Percentiles rank a stretch among this genome's conserved stretches.
phyloP scores from a whole-genome alignment of 495 filamentous ascomycete species.

The Hapsidospora chrysogenum region DNA sequence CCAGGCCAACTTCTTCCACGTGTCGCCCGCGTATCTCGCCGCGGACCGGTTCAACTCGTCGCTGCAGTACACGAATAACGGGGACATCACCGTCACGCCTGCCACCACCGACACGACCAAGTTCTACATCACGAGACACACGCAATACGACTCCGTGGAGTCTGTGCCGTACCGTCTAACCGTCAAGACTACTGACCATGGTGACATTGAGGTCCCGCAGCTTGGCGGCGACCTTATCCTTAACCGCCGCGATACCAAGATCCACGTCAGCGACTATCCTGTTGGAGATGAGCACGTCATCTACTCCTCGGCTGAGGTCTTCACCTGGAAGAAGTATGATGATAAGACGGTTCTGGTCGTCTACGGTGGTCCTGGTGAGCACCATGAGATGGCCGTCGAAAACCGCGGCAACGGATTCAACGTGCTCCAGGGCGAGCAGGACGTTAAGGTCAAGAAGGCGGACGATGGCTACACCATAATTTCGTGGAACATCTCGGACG shows the following conservation, averaged over 20 bases:
- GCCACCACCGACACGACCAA: slow-evolving; percentile 26
- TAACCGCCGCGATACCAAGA: slow-evolving; percentile 32
- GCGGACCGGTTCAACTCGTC: slow-evolving; percentile 24
- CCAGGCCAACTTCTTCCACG: slow-evolving; percentile 53
- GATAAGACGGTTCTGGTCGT: slow-evolving; percentile 22
- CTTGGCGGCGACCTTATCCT: slow-evolving; percentile 8
- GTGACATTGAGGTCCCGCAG: not conserved
- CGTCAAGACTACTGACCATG: not conserved
- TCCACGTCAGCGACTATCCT: slow-evolving; percentile 29
- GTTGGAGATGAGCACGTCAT: slow-evolving; percentile 23
- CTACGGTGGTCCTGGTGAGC: slow-evolving; percentile 8
- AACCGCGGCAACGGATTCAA: too few species aligned
- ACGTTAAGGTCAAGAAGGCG: slow-evolving; percentile 18
- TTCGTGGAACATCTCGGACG: too few species aligned
- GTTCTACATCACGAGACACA: slow-evolving; percentile 51
- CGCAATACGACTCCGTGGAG: slow-evolving; percentile 33
- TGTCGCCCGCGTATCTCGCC: slow-evolving; percentile 48
- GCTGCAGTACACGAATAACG: slow-evolving; percentile 25
- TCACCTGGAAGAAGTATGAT: slow-evolving; percentile 27
- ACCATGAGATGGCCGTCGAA: not conserved
- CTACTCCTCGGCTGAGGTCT: slow-evolving; percentile 31
- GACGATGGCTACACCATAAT: not conserved
- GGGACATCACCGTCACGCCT: slow-evolving; percentile 41
- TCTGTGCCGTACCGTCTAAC: slow-evolving; percentile 25
- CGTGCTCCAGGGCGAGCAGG: slow-evolving; percentile 13